Evolutionary conservation across 306 rosid species (phyloP), one percentile per base, ranked within the genome.

Genomic region (Erythrophleum fordii): DNA sequence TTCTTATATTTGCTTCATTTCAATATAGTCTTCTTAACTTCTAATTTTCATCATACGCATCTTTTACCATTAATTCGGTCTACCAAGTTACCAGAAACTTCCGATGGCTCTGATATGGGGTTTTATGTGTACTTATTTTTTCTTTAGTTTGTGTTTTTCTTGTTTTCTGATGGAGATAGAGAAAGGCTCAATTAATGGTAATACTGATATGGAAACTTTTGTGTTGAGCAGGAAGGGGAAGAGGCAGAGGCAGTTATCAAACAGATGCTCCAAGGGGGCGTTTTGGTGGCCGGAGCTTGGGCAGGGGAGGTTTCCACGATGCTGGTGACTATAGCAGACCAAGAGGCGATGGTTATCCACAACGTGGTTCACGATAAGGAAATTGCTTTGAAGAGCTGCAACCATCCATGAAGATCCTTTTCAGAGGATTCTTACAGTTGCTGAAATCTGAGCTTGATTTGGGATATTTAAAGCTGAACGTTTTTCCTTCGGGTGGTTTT

Each of bases 321-420:
- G 62, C 80, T 4, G 81, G 84, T 77, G 95, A 89, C 67, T 85
- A 88, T 55, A 74, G 13, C 77, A 85, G 90, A 76, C 14, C 72
- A 56, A 86, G 91, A 81, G 91, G 91, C 80, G 88, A 91, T 29
- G 93, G 95, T 74, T 93, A 86, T 78, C 45, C 83, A 42, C 97
- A 89, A 80, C 88, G 94, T 37, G 93, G 94, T 22, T 80, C 91
- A 11, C 88, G 98, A 86, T 92, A 80, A 65, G 84, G 64, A 35
- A 67, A 42, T 55, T 77, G 79, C 65, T 51, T 31, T 56, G 23
- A 78, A 44, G 67, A 39, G 72, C 4, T 5, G 45, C 72, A 39
- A 11, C 72, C 64, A 41, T 71, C 74, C 56, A 68, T 6, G 72
- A 11, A 77, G 55, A 67, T 69, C 76, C 77, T 72, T 8, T 77